Conservation (phyloP, 2,329 filamentous ascomycete species). For the Neocatenulostroma microsporum region DNA sequence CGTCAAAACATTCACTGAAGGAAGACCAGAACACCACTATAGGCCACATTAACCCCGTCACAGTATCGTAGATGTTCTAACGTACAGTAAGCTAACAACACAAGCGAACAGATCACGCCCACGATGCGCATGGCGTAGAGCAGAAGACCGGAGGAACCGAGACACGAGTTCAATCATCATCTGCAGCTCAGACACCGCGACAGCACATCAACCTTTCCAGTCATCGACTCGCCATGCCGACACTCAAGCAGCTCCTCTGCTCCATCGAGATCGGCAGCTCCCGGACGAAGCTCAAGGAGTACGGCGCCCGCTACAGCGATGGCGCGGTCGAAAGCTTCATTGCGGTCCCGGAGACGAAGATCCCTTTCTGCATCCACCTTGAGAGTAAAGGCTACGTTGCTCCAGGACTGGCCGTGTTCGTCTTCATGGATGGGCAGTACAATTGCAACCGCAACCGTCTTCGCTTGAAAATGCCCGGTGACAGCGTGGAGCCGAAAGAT, state of each 20-base stretch:
- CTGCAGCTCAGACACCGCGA: background rate
- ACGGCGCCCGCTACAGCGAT: conserved; percentile 44
- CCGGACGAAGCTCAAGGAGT: conserved; percentile 42
- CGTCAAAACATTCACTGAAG: no score
- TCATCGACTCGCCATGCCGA: conserved; percentile 44
- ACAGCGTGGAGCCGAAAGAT: conserved; percentile 22
- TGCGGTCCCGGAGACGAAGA: conserved; percentile 40
- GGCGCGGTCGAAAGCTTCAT: conserved; percentile 47
- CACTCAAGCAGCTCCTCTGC: conserved; percentile 46
- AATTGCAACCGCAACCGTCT: conserved; percentile 50
- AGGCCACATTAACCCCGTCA: no score
- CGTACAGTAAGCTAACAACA: no score
- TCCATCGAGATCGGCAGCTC: conserved; percentile 42
- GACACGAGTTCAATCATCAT: no score
- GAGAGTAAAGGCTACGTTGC: conserved; percentile 45
- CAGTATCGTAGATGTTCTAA: no score
- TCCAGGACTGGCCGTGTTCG: conserved; percentile 46
- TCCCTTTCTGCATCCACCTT: conserved; percentile 44
- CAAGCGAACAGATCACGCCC: no score
- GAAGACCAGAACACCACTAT: no score
- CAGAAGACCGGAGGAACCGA: no score
- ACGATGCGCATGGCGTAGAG: no score
- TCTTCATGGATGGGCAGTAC: conserved; percentile 51
- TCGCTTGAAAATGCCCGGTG: conserved; percentile 31
- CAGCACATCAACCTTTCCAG: no score